Conservation (phyloP, 768 basidiomycete species). For the Hebeloma cylindrosporum region DNA sequence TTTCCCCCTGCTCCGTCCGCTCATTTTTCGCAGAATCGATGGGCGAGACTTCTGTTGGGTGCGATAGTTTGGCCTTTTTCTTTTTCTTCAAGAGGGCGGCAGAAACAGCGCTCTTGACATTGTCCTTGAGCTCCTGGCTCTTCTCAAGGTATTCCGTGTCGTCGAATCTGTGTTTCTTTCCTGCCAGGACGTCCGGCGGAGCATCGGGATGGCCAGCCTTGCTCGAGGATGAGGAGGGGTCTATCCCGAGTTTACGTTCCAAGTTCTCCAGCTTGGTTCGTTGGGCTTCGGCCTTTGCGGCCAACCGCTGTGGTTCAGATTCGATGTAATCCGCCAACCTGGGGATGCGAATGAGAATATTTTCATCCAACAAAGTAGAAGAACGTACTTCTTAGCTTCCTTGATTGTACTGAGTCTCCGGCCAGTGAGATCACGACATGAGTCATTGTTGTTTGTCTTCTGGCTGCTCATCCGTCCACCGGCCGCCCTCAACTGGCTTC, state of each 20-base stretch:
- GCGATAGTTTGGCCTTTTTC: conserved; percentile 29
- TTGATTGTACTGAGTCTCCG: conserved; percentile 91
- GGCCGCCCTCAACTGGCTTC: conserved; percentile 92
- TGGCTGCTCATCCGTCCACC: conserved; percentile 97
- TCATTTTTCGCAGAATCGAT: conserved; percentile 13
- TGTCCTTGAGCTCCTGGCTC: conserved; percentile 86
- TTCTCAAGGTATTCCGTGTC: conserved; percentile 92
- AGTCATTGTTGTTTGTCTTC: conserved; percentile 94
- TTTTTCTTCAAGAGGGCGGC: conserved; percentile 40
- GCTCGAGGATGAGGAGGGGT: conserved; percentile 32
- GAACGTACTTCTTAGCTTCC: conserved; percentile 85
- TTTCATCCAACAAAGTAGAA: neutral
- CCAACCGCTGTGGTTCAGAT: conserved; percentile 76
- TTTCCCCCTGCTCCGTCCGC: conserved; percentile 13
- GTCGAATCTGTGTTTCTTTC: conserved; percentile 87
- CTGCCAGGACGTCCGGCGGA: conserved; percentile 50
- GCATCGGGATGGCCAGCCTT: conserved; percentile 29
- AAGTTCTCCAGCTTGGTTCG: conserved; percentile 82
- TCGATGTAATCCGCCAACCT: conserved; percentile 88
- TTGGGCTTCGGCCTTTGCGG: conserved; percentile 74
- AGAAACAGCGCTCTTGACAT: conserved; percentile 87
- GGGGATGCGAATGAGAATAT: conserved; percentile 1
- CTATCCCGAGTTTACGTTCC: conserved; percentile 82
- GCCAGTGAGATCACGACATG: conserved; percentile 90
- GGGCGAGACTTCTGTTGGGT: conserved; percentile 24